These are phyloP conservation scores for Pogostemon cablin DNA, from an alignment of 257 asterid genomes.

Conservation along the genomic window DNA sequence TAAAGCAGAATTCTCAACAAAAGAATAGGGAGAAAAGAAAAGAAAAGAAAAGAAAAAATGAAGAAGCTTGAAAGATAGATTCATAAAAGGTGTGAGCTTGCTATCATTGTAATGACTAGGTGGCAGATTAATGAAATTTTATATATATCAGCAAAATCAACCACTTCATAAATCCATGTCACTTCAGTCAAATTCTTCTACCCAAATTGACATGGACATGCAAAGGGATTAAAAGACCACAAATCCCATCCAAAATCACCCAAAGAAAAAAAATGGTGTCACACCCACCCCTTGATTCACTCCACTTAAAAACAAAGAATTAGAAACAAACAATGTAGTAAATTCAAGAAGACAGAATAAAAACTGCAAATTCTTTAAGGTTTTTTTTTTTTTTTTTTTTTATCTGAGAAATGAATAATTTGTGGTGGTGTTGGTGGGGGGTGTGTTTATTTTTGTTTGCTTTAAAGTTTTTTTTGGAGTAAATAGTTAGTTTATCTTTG, in stretches of 20 bases:
- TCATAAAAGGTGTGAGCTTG: conserved; percentile 23
- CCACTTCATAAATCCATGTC: conserved; percentile 39
- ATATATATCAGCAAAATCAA: conserved; percentile 30
- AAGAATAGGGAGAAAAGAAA: not conserved
- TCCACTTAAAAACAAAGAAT: not conserved
- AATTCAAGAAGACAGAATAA: not conserved
- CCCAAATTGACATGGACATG: conserved; percentile 58
- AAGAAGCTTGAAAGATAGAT: not conserved
- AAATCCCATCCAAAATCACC: conserved; percentile 25
- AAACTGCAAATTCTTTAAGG: not conserved
- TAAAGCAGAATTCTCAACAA: conserved; percentile 25
- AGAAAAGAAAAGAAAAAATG: not conserved
- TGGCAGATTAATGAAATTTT: conserved; percentile 21
- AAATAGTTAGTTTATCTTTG: not conserved
- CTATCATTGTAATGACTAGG: conserved; percentile 16
- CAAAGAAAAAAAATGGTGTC: conserved; percentile 15
- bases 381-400: not conserved
- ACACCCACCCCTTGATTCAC: not conserved
- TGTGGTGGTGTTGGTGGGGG: not conserved
- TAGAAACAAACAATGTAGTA: conserved; percentile 3
- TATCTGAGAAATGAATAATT: not conserved
- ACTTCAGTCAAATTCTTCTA: conserved; percentile 41
- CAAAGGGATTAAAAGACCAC: conserved; percentile 38
- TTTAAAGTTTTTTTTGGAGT: conserved; percentile 1
- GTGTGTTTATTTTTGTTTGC: not conserved